phyloP scores from a whole-genome alignment of 306 rosid genomes.

The Alnus glutinosa region DNA sequence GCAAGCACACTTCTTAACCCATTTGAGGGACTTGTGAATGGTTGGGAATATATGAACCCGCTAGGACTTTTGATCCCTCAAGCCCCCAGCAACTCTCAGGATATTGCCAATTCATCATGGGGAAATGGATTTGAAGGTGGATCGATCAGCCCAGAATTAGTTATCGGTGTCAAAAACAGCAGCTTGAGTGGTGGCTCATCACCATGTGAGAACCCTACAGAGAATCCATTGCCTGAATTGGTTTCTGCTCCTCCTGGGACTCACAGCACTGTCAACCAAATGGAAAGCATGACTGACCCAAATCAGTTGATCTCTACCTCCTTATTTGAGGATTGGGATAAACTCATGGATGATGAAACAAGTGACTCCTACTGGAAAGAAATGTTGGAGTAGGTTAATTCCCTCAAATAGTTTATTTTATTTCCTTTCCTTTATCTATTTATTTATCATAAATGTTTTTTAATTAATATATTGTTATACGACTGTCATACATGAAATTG shows the following conservation, averaged over 20 bases:
- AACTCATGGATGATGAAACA: conserved; percentile 58
- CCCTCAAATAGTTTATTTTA: conserved; percentile 5
- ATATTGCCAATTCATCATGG: conserved; percentile 36
- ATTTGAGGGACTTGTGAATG: conserved; percentile 25
- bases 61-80: conserved; percentile 22
- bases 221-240: conserved; percentile 50
- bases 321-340: conserved; percentile 69
- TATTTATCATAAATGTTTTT: not conserved
- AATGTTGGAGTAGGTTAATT: conserved; percentile 60
- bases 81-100: conserved; percentile 23
- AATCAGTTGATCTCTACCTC: conserved; percentile 27
- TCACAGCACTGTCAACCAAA: conserved; percentile 29
- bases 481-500: no score
- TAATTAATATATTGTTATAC: no score
- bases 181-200: conserved; percentile 16
- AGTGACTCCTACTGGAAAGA: conserved; percentile 77
- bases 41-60: conserved; percentile 33
- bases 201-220: conserved; percentile 25
- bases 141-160: conserved; percentile 8
- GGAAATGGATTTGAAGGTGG: conserved; percentile 30
- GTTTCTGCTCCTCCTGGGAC: conserved; percentile 37
- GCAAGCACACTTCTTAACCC: conserved; percentile 39
- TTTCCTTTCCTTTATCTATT: not conserved
- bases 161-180: conserved; percentile 22
- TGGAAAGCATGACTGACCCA: conserved; percentile 22